A percentile compares a stretch with the other conserved stretches of the same genome.
phyloP scores from a whole-genome alignment of 371 early-diverging fungal species.

The Mortierella sp. region DNA sequence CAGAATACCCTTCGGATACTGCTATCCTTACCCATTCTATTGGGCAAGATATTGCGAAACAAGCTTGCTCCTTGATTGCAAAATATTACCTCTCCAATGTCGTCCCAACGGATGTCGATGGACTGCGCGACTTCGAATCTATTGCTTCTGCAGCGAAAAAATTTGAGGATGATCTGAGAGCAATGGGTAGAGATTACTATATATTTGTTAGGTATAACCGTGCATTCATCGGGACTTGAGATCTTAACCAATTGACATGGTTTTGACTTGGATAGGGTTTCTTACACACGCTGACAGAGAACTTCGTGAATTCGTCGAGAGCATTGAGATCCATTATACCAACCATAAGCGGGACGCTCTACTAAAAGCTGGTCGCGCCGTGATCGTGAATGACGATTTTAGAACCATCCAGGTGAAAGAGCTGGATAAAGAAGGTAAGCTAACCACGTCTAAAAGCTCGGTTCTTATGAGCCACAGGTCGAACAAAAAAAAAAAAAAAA shows the following conservation, averaged over 20 bases:
- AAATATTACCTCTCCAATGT: constrained; percentile 20
- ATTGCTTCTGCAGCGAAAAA: constrained; percentile 16
- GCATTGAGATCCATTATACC: constrained; percentile 49
- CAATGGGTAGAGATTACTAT: constrained; percentile 33
- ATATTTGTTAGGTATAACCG: too few species aligned
- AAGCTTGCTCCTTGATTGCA: constrained; percentile 33
- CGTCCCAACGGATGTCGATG: constrained; percentile 30
- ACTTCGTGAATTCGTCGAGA: constrained; percentile 38
- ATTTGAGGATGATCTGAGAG: constrained; percentile 43
- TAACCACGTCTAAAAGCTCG: not conserved
- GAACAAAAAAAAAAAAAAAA: not conserved
- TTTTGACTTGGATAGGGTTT: constrained; percentile 18
- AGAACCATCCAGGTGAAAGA: constrained; percentile 38
- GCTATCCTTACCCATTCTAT: constrained; percentile 35
- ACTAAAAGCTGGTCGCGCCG: constrained; percentile 41
- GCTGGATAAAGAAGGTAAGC: constrained; percentile 35
- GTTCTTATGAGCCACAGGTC: too few species aligned
- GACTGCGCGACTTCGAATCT: constrained; percentile 21
- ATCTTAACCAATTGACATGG: too few species aligned
- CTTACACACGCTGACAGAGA: constrained; percentile 33
- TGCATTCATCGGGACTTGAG: too few species aligned
- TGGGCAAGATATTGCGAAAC: constrained; percentile 42
- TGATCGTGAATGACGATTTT: constrained; percentile 53
- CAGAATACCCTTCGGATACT: constrained; percentile 29
- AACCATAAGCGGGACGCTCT: constrained; percentile 39